A percentile compares a stretch with the other conserved stretches of the same genome.
These are phyloP conservation scores for Sistotremastrum suecicum DNA, from an alignment of 768 basidiomycete species.

Conservation along the genomic window DNA sequence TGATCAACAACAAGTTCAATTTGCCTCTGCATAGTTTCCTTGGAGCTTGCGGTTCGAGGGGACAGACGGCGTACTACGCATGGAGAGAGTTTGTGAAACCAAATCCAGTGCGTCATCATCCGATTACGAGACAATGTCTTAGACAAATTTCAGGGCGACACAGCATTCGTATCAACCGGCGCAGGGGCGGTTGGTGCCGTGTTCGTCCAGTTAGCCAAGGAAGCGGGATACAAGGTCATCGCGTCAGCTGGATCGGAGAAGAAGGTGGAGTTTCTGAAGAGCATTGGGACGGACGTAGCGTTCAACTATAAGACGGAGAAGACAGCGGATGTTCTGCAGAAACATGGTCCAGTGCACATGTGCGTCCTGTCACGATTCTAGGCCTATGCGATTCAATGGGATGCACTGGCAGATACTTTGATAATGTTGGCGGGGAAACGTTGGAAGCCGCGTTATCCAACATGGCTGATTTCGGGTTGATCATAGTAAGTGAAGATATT, in stretches of 20 bases:
- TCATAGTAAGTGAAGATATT: not conserved
- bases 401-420: constrained; percentile 15
- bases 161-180: constrained; percentile 21
- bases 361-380: constrained; percentile 12
- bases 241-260: constrained; percentile 61
- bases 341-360: constrained; percentile 45
- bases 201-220: constrained; percentile 30
- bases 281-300: constrained; percentile 51
- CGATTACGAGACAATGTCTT: not conserved
- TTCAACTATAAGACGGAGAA: constrained; percentile 62
- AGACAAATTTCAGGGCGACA: constrained; percentile 14
- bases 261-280: constrained; percentile 47
- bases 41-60: constrained; percentile 4
- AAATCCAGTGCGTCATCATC: not conserved
- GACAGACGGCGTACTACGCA: constrained; percentile 17
- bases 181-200: constrained; percentile 21
- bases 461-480: constrained; percentile 1
- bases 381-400: too few relatives aligned
- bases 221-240: constrained; percentile 42
- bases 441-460: constrained; percentile 13
- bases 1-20: constrained; percentile 11
- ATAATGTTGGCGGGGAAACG: constrained; percentile 18
- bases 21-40: constrained; percentile 7
- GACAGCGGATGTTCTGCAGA: constrained; percentile 34
- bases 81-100: constrained; percentile 9